Base-by-base conservation (phyloP, 2,329 filamentous ascomycete genomes). In the Xylariaceae sp. region DNA sequence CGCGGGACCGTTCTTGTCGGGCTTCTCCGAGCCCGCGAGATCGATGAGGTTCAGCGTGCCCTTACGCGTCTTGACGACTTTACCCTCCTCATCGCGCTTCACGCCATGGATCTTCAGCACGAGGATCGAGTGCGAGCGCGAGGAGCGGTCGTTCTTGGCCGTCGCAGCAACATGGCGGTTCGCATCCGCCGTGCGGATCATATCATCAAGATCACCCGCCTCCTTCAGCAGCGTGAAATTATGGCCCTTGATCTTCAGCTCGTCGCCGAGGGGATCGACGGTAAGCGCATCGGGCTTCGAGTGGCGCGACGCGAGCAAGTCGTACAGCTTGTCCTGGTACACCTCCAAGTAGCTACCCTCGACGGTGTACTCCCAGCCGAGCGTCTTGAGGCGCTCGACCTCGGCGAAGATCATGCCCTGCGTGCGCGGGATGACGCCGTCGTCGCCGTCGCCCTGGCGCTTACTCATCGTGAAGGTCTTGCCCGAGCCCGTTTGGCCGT, bases 321-420 rank as follows among this genome's bases (percentile, higher is more conserved):
- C 94, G 71, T 97, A 92, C 64, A 99, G 82, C 62, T 95, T 94
- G 72, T 99, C 94, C 64, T 99, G 97, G 82, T 99, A 99, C 4
- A 99, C 94, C 72, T 99, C 94, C 11, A 97, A 86, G 70, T 99
- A 99, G 58, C 88, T 92, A 5, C 94, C 94, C 71, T 96, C 90
- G 85, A 99, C 96, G 0, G 82, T 88, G 75, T 99, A 99, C 47
- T 82, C 83, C 94, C 94, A 99, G 23, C 92, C 94, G 72, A 97
- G 95, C 66, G 92, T 90, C 72, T 89, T 87, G 15, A 99, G 80
- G 54, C 87, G 83, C 62, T 87, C 88, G 56, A 95, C 90, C 48
- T 91, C 94, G 57, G 90, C 84, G 73, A 97, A 97, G 64, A 99
- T 96, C 78, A 97, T 93, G 66, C 90, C 85, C 6, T 95, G 94